Conservation (phyloP, 2,329 filamentous ascomycete species). For the Plectosphaerella cucumerina region DNA sequence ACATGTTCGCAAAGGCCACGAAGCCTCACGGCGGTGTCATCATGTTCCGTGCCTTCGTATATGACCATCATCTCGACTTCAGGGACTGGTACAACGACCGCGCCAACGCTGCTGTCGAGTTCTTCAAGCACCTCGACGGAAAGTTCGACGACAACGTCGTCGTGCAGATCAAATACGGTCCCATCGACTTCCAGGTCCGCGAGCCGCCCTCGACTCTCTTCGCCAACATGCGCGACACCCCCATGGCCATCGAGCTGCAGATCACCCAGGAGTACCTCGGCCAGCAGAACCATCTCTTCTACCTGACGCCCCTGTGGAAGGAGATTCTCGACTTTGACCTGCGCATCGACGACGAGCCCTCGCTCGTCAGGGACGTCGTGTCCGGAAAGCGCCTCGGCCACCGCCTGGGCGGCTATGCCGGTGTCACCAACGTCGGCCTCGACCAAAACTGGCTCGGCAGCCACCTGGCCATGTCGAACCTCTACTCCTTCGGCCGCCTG, state of each 20-base stretch:
- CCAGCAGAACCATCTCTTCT: conserved; percentile 66
- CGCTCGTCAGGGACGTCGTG: conserved; percentile 56
- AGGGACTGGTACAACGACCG: conserved; percentile 58
- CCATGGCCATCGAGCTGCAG: conserved; percentile 58
- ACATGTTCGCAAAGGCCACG: conserved; percentile 59
- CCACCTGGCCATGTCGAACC: conserved; percentile 66
- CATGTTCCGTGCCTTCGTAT: conserved; percentile 71
- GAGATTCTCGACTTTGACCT: conserved; percentile 65
- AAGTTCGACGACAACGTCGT: conserved; percentile 68
- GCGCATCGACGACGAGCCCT: conserved; percentile 51
- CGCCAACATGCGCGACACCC: conserved; percentile 39
- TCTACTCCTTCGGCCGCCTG: conserved; percentile 65
- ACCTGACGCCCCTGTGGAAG: conserved; percentile 65
- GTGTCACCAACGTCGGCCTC: conserved; percentile 62
- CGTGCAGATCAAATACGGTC: conserved; percentile 70
- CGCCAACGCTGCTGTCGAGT: conserved; percentile 66
- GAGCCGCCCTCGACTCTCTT: conserved; percentile 65
- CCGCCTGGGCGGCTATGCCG: conserved; percentile 57
- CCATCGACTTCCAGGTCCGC: conserved; percentile 70
- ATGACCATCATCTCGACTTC: conserved; percentile 48
- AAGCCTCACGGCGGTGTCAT: conserved; percentile 53
- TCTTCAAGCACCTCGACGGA: conserved; percentile 60
- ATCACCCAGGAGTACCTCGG: conserved; percentile 68
- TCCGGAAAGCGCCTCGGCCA: conserved; percentile 55
- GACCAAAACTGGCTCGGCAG: conserved; percentile 66